Base-by-base conservation (phyloP, 148 eudicot species). In the Dysphania ambrosioides region DNA sequence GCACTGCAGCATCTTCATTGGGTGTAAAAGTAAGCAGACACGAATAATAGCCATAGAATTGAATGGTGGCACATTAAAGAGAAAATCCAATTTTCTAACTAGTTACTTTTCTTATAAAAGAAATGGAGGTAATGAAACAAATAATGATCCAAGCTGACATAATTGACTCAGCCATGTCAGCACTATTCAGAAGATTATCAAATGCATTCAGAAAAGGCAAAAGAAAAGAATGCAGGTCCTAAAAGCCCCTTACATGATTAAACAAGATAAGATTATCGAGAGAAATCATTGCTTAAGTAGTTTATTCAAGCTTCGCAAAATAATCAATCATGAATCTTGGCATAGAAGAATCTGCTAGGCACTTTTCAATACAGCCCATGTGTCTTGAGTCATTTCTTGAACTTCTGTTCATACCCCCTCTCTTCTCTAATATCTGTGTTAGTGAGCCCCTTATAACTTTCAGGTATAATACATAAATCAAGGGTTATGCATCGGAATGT, bases 301-400 rank as follows among this genome's bases (percentile, higher is more conserved):
- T 49, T 51, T 55, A 71, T 71, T 51, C 79, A 80, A 75, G 79
- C 72, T 71, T 64, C 55, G 75, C 16, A 26, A 79, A 75, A 70
- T 70, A 29, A 80, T 70, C 68, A 76, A 80, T 80, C 73, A 80
- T 64, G 53, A 61, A 76, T 29, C 66, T 76, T 41, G 66, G 78
- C 56, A 75, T 1, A 42, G 29, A 75, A 55, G 74, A 76, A 44
- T 75, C 56, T 32, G 68, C 44, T 27, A 65, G 5, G 55, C 23
- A 42, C 79, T 75, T 76, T 80, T 76, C 41, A 44, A 75, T 31
- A 74, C 79, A 75, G 69, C 75, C 76, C 82, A 80, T 80, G 82
- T 80, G 82, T 71, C 65, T 29, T n/a, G 53, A 70, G 79, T 80
- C 78, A 75, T 56, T 70, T 75, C 79, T 31, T 41, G 82, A 71